These are phyloP conservation scores for Jatropha curcas DNA, from an alignment of 345 rosid genomes.

Conservation along the genomic window DNA sequence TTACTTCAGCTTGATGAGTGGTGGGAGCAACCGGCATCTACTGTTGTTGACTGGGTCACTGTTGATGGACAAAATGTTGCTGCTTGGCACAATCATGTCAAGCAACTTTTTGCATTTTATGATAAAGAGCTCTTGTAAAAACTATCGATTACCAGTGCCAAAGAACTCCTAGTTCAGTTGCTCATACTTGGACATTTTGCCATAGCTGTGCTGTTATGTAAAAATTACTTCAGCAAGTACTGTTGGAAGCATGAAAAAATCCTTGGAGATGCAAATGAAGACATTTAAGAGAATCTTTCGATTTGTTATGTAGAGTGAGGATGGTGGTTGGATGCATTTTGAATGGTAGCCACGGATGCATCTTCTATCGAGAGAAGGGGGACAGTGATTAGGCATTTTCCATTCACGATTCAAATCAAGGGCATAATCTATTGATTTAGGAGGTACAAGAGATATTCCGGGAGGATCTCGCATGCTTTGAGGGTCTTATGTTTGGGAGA, in stretches of 20 bases:
- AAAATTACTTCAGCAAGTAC: background rate
- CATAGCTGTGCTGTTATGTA: background rate
- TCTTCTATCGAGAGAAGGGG: background rate
- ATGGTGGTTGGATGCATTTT: background rate
- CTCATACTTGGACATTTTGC: background rate
- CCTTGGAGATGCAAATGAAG: constrained; percentile 2
- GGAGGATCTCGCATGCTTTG: background rate
- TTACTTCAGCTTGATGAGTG: constrained; percentile 77
- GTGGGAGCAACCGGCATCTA: constrained; percentile 98
- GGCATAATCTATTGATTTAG: background rate
- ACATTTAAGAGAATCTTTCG: background rate
- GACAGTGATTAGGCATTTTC: background rate
- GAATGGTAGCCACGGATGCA: too few relatives aligned
- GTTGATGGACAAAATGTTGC: constrained; percentile 84
- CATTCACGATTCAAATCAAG: background rate
- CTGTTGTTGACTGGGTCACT: constrained; percentile 83
- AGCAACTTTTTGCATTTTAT: constrained; percentile 81
- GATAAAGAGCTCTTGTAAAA: constrained; percentile 59
- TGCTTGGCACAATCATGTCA: constrained; percentile 89
- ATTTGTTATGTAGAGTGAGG: background rate
- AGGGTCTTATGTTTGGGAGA: background rate
- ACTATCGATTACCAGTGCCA: background rate
- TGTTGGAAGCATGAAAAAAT: background rate
- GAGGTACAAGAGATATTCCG: too few relatives aligned
- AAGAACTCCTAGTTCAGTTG: background rate